Evolutionary conservation across 805 yeast genomes (phyloP).

Genomic region (Candida vaughaniae): DNA sequence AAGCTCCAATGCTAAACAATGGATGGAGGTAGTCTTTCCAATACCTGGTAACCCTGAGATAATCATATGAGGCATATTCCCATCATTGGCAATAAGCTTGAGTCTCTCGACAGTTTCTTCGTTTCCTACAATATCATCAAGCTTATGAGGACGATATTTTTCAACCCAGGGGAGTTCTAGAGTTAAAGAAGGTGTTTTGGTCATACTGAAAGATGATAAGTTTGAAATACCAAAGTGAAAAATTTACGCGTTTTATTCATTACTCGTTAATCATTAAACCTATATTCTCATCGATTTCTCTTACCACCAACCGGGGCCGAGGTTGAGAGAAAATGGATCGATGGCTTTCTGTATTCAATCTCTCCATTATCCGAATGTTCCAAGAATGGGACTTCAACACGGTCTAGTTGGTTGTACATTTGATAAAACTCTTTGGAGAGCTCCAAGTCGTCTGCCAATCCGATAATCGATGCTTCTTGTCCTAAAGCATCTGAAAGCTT

Average conservation of each 20-base stretch:
- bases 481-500: slow-evolving; percentile 30
- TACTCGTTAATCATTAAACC: slow-evolving; percentile 2
- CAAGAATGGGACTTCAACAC: slow-evolving; percentile 48
- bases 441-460: slow-evolving; percentile 26
- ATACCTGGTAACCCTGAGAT: slow-evolving; percentile 97
- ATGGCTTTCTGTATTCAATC: slow-evolving; percentile 27
- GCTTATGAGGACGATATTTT: slow-evolving; percentile 79
- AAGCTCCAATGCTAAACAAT: slow-evolving; percentile 82
- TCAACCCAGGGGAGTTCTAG: slow-evolving; percentile 68
- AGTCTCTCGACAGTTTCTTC: slow-evolving; percentile 84
- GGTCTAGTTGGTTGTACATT: slow-evolving; percentile 28
- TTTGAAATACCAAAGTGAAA: slow-evolving; percentile 2
- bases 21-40: slow-evolving; percentile 93
- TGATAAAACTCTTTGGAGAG: slow-evolving; percentile 30
- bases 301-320: slow-evolving; percentile 41
- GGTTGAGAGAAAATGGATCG: slow-evolving; percentile 44
- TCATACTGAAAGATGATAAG: slow-evolving; percentile 11
- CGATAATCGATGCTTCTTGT: slow-evolving; percentile 32
- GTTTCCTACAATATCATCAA: slow-evolving; percentile 91
- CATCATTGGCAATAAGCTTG: slow-evolving; percentile 81
- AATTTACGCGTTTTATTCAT: slow-evolving; percentile 5
- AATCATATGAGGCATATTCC: slow-evolving; percentile 96
- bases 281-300: too few relatives aligned
- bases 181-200: slow-evolving; percentile 11
- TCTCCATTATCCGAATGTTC: slow-evolving; percentile 27